Percentiles rank a stretch among this genome's conserved stretches.
These are phyloP conservation scores for Tympanopsis confertula DNA, from an alignment of 2,329 filamentous ascomycete species.

Conservation along the genomic window DNA sequence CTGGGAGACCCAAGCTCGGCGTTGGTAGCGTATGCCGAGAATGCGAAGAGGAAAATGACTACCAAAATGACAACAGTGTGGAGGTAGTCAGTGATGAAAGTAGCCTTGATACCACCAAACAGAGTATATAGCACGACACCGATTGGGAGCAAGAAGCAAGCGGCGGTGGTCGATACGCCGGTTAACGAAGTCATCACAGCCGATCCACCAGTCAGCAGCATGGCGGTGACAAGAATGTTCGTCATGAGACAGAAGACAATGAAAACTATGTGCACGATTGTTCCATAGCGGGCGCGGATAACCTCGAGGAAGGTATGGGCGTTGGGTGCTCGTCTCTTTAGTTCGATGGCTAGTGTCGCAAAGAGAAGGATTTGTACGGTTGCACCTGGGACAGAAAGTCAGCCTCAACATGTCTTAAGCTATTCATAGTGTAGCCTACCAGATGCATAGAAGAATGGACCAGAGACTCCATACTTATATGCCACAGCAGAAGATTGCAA, in stretches of 20 bases:
- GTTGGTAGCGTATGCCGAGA: slow-evolving; percentile 69
- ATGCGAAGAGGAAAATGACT: slow-evolving; percentile 75
- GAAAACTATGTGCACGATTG: slow-evolving; percentile 62
- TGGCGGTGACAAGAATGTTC: slow-evolving; percentile 77
- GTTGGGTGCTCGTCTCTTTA: slow-evolving; percentile 78
- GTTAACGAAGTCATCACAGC: slow-evolving; percentile 63
- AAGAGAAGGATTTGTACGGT: slow-evolving; percentile 83
- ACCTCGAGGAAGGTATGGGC: slow-evolving; percentile 79
- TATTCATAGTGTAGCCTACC: slow-evolving; percentile 42
- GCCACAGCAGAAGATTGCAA: slow-evolving; percentile 72
- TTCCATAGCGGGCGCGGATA: slow-evolving; percentile 70
- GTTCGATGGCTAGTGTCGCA: slow-evolving; percentile 77
- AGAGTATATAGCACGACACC: slow-evolving; percentile 74
- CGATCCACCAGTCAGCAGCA: slow-evolving; percentile 75
- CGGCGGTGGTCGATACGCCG: slow-evolving; percentile 66
- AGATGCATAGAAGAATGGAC: slow-evolving; percentile 54
- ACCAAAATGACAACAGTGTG: slow-evolving; percentile 77
- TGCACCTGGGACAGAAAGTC: slow-evolving; percentile 48
- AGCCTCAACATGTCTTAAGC: background rate
- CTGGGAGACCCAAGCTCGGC: slow-evolving; percentile 62
- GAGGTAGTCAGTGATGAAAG: slow-evolving; percentile 74
- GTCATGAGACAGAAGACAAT: slow-evolving; percentile 74
- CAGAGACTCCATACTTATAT: slow-evolving; percentile 63
- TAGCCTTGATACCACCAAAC: slow-evolving; percentile 72
- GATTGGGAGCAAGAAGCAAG: slow-evolving; percentile 71